Evolutionary conservation across 257 asterid species (phyloP).

Genomic region (Linderniella brevidens): DNA sequence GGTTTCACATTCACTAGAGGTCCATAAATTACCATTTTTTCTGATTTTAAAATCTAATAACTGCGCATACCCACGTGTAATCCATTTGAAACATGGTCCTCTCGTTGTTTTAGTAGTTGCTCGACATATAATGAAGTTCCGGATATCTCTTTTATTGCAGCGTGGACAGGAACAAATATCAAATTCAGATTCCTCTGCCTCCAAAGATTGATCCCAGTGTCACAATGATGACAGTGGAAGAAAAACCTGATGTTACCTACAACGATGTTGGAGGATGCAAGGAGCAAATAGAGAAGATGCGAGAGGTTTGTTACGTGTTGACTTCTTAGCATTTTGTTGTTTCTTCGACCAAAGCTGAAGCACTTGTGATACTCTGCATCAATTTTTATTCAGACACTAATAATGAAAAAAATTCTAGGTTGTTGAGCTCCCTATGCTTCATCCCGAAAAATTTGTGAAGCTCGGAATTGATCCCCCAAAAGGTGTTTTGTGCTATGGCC

Average conservation of each 20-base stretch:
- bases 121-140: constrained; percentile 10
- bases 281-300: constrained; percentile 79
- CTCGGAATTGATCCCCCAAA: constrained; percentile 83
- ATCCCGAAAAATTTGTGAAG: constrained; percentile 72
- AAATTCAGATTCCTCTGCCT: constrained; percentile 76
- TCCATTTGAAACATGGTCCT: background rate
- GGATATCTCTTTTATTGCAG: constrained; percentile 18
- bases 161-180: constrained; percentile 68
- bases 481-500: constrained; percentile 78
- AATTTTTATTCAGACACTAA: background rate
- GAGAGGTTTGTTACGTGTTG: constrained; percentile 40
- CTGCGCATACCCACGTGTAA: too few species aligned
- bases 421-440: constrained; percentile 82
- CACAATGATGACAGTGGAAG: constrained; percentile 92
- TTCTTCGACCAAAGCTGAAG: background rate
- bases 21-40: too few species aligned
- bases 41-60: too few species aligned
- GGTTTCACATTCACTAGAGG: too few species aligned
- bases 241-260: constrained; percentile 74
- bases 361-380: background rate
- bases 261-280: constrained; percentile 81
- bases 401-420: constrained; percentile 21
- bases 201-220: constrained; percentile 84
- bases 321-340: background rate
- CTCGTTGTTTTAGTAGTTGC: background rate